These are phyloP conservation scores for Microbotryum intermedium DNA, from an alignment of 1,284 basidiomycete species.

Conservation along the genomic window DNA sequence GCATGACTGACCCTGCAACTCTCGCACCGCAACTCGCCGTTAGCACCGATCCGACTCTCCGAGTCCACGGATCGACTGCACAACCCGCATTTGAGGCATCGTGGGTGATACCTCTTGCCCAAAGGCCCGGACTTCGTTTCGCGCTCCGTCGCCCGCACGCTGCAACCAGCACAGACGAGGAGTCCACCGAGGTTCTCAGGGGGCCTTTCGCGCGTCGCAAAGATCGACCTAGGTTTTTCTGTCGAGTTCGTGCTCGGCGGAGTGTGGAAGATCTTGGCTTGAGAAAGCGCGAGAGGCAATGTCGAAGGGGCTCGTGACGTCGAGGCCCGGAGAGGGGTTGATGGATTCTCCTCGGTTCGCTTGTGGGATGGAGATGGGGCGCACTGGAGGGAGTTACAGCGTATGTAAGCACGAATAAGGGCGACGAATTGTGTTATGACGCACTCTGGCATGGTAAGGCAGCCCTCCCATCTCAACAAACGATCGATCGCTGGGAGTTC, in stretches of 20 bases:
- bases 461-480: constrained; percentile 14
- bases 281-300: background rate
- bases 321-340: constrained; percentile 2
- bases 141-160: constrained; percentile 13
- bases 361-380: background rate
- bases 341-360: background rate
- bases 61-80: constrained; percentile 18
- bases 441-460: constrained; percentile 17
- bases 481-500: background rate
- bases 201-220: constrained; percentile 15
- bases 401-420: no score
- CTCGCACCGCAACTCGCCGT: constrained; percentile 18
- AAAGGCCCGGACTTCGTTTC: constrained; percentile 17
- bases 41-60: constrained; percentile 10
- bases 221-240: constrained; percentile 7
- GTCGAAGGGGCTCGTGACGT: background rate
- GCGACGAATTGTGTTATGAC: background rate
- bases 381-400: background rate
- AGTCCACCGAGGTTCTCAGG: constrained; percentile 19
- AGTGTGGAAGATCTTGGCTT: background rate
- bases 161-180: constrained; percentile 22
- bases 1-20: constrained; percentile 14
- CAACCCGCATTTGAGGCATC: constrained; percentile 14
- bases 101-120: constrained; percentile 13
- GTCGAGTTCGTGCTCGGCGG: background rate